Conservation (phyloP, 208 protist genomes). For the Trypanosoma lewisi region DNA sequence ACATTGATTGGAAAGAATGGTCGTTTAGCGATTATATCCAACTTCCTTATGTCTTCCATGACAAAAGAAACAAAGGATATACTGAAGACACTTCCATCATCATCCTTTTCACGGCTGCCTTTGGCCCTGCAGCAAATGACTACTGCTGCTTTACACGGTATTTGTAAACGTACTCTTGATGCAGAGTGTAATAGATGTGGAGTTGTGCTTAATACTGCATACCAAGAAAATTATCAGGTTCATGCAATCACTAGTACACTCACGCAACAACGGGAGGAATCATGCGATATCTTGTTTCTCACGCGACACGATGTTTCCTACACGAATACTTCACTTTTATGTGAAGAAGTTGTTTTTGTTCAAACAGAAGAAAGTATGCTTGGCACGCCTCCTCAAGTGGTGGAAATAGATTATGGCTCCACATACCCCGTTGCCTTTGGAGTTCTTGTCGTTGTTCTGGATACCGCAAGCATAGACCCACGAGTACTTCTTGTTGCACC, state of each 20-base stretch:
- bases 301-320: background rate
- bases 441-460: slow-evolving; percentile 50
- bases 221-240: background rate
- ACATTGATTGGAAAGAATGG: slow-evolving; percentile 31
- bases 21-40: slow-evolving; percentile 14
- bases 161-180: slow-evolving; percentile 12
- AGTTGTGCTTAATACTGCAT: slow-evolving; percentile 6
- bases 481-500: slow-evolving; percentile 44
- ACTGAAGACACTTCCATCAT: slow-evolving; percentile 10
- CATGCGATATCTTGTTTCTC: slow-evolving; percentile 5
- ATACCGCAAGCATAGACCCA: slow-evolving; percentile 38
- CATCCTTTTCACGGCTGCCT: slow-evolving; percentile 18
- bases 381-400: slow-evolving; percentile 5
- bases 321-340: slow-evolving; percentile 4
- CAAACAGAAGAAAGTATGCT: slow-evolving; percentile 25
- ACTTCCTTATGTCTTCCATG: slow-evolving; percentile 8
- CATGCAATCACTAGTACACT: slow-evolving; percentile 20
- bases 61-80: background rate
- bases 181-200: slow-evolving; percentile 15
- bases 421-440: slow-evolving; percentile 33
- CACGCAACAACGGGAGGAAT: slow-evolving; percentile 1
- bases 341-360: slow-evolving; percentile 29
- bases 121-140: slow-evolving; percentile 26
- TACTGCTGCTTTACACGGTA: slow-evolving; percentile 13
- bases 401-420: slow-evolving; percentile 20